Evolutionary conservation across 2,329 filamentous ascomycete species (phyloP).

Genomic region (Lecanoromycetidae sp.): DNA sequence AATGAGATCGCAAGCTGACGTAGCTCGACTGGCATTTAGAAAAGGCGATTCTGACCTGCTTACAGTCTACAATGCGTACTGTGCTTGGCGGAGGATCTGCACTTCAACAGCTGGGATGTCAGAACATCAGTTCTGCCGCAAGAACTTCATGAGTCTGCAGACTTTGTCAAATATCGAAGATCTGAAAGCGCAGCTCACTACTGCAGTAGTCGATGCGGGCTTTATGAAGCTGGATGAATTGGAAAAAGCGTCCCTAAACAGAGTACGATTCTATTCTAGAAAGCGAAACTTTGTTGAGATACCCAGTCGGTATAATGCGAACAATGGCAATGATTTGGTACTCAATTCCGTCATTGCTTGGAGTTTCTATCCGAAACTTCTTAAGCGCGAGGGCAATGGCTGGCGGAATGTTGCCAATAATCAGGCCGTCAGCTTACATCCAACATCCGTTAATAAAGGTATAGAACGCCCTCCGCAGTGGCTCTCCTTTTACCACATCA

Average conservation of each 20-base stretch:
- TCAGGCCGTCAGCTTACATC: constrained; percentile 75
- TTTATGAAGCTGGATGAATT: constrained; percentile 63
- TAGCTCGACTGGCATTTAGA: constrained; percentile 65
- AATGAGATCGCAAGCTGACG: constrained; percentile 68
- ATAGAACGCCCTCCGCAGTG: constrained; percentile 49
- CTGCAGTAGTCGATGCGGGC: constrained; percentile 73
- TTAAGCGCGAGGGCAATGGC: constrained; percentile 72
- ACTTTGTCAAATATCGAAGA: constrained; percentile 89
- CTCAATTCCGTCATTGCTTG: constrained; percentile 75
- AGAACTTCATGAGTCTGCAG: constrained; percentile 85
- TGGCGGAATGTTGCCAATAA: constrained; percentile 90
- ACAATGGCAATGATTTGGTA: constrained; percentile 69
- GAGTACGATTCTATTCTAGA: constrained; percentile 50
- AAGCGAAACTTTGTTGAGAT: constrained; percentile 72
- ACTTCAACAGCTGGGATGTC: constrained; percentile 50
- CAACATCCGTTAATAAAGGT: constrained; percentile 76
- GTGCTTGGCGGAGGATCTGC: constrained; percentile 75
- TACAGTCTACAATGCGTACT: constrained; percentile 88
- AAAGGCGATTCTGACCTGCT: constrained; percentile 82
- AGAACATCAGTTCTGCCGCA: constrained; percentile 83
- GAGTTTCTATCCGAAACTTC: constrained; percentile 90
- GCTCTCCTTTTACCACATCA: constrained; percentile 93
- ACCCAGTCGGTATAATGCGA: constrained; percentile 59
- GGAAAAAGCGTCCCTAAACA: constrained; percentile 57
- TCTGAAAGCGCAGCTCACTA: constrained; percentile 79